phyloP scores from a whole-genome alignment of 805 yeast species.

The Pichia occidentalis region DNA sequence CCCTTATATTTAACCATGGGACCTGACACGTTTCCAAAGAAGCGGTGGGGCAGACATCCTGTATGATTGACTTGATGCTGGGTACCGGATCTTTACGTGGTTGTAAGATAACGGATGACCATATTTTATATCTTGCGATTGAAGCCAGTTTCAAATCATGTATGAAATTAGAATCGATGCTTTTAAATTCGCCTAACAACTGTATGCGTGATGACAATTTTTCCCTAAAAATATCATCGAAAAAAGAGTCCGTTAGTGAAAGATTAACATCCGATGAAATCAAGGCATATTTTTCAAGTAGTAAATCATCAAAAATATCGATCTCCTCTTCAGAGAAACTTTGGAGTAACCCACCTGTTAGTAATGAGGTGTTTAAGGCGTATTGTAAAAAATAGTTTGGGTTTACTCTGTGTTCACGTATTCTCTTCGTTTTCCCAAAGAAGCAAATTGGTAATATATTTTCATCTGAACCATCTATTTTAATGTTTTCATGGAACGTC shows the following conservation, averaged over 20 bases:
- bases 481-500: background rate
- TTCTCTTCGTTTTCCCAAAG: conserved; percentile 13
- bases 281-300: conserved; percentile 8
- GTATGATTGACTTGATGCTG: background rate
- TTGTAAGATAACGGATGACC: conserved; percentile 45
- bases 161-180: conserved; percentile 3
- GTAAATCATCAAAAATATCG: conserved; percentile 25
- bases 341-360: conserved; percentile 26
- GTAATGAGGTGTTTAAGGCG: conserved; percentile 40
- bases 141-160: conserved; percentile 32
- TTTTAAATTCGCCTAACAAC: background rate
- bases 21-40: conserved; percentile 6
- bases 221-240: conserved; percentile 5
- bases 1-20: conserved; percentile 14
- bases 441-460: conserved; percentile 5
- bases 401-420: conserved; percentile 44
- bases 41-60: conserved; percentile 4
- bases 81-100: conserved; percentile 38
- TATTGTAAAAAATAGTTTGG: conserved; percentile 42
- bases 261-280: background rate
- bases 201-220: conserved; percentile 5
- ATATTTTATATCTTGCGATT: conserved; percentile 40
- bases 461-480: background rate
- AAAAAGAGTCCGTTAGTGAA: conserved; percentile 1
- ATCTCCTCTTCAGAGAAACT: conserved; percentile 31